Conservation (phyloP, 2,329 filamentous ascomycete genomes). For the Botrytis tulipae region DNA sequence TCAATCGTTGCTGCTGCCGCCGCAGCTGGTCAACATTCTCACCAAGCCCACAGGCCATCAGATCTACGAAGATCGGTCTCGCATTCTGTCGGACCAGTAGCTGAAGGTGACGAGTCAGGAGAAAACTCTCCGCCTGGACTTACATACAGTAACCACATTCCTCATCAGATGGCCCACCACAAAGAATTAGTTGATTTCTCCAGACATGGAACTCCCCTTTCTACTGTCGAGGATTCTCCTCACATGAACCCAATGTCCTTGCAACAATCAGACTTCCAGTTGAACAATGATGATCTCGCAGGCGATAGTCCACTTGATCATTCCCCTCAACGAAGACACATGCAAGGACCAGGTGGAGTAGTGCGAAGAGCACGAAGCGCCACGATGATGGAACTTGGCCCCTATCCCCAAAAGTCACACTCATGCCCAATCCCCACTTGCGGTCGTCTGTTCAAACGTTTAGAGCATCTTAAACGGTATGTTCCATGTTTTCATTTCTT, state of each 20-base stretch:
- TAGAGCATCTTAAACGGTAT: constrained; percentile 99
- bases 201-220: constrained; percentile 84
- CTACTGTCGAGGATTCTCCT: constrained; percentile 79
- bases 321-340: constrained; percentile 60
- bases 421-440: constrained; percentile 99
- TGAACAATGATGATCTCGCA: constrained; percentile 61
- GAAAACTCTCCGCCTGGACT: constrained; percentile 78
- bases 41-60: constrained; percentile 73
- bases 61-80: constrained; percentile 91
- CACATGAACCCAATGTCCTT: constrained; percentile 68
- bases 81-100: constrained; percentile 76
- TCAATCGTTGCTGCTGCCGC: constrained; percentile 64
- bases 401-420: constrained; percentile 96
- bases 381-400: constrained; percentile 93
- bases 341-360: constrained; percentile 71
- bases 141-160: constrained; percentile 67
- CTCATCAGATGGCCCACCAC: constrained; percentile 67
- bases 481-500: constrained; percentile 46
- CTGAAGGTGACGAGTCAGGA: constrained; percentile 74
- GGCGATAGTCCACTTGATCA: constrained; percentile 59
- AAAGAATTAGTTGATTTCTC: constrained; percentile 82
- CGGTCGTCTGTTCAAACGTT: constrained; percentile 94
- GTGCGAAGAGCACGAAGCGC: constrained; percentile 89
- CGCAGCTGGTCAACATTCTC: constrained; percentile 46
- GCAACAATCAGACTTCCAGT: constrained; percentile 67